phyloP scores from a whole-genome alignment of 768 basidiomycete species.

The Cystobasidium tubakii region DNA sequence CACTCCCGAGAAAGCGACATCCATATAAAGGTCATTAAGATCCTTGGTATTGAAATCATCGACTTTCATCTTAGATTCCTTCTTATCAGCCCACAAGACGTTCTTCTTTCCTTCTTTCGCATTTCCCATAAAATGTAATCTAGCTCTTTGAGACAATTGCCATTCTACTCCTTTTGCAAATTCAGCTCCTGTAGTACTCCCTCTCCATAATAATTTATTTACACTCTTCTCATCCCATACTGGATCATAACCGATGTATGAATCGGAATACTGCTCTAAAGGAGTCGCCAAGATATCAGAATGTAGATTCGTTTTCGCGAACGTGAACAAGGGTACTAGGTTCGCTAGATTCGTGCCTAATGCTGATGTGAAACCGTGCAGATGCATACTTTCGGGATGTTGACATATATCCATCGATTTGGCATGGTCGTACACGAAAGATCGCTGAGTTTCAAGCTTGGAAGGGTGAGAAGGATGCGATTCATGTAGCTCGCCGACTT shows the following conservation, averaged over 20 bases:
- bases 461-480: constrained; percentile 22
- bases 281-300: constrained; percentile 88
- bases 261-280: constrained; percentile 85
- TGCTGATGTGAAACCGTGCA: constrained; percentile 49
- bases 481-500: constrained; percentile 30
- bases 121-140: constrained; percentile 50
- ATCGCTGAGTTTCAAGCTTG: constrained; percentile 39
- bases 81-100: constrained; percentile 48
- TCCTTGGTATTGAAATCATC: constrained; percentile 39
- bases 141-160: constrained; percentile 54
- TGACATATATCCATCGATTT: constrained; percentile 49
- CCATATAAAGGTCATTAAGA: constrained; percentile 45
- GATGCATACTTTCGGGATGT: constrained; percentile 48
- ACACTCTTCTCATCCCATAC: constrained; percentile 82
- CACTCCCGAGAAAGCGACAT: constrained; percentile 44
- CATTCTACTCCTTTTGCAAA: constrained; percentile 53
- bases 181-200: constrained; percentile 81
- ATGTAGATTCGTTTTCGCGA: constrained; percentile 77
- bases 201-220: constrained; percentile 83
- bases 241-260: constrained; percentile 78
- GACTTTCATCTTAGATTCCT: constrained; percentile 39
- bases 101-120: constrained; percentile 49
- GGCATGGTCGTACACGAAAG: constrained; percentile 48
- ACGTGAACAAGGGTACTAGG: constrained; percentile 66
- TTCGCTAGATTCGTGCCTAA: constrained; percentile 43